Percentiles rank a stretch among this genome's conserved stretches.
These are phyloP conservation scores for Colletotrichum godetiae DNA, from an alignment of 2,329 filamentous ascomycete species.

Conservation along the genomic window DNA sequence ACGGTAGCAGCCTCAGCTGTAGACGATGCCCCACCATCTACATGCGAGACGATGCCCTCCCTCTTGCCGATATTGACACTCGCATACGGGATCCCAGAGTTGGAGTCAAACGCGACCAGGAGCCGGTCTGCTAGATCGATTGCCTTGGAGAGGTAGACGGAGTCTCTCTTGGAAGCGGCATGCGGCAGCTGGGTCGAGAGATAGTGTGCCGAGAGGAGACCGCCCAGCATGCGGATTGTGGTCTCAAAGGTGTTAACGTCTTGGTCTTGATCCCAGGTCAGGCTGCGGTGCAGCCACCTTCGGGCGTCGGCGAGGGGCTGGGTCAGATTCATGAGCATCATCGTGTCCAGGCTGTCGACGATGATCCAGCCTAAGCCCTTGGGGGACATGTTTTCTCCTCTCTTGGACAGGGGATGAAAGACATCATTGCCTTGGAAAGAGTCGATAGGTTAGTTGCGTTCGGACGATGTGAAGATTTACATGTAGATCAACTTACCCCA, in stretches of 20 bases:
- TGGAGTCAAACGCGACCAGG: conserved; percentile 86
- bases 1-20: conserved; percentile 92
- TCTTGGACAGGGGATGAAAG: conserved; percentile 73
- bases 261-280: conserved; percentile 77
- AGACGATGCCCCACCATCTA: conserved; percentile 87
- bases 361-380: conserved; percentile 84
- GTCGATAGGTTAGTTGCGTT: neutral
- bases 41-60: conserved; percentile 82
- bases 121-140: conserved; percentile 90
- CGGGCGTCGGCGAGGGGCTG: conserved; percentile 74
- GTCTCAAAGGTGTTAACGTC: conserved; percentile 83
- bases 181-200: conserved; percentile 74
- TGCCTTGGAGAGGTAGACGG: conserved; percentile 93
- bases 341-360: conserved; percentile 79
- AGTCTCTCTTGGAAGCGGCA: conserved; percentile 70
- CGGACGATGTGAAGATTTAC: neutral
- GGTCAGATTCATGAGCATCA: conserved; percentile 84
- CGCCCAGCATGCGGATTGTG: conserved; percentile 82
- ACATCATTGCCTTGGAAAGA: conserved; percentile 66
- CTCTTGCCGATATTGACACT: conserved; percentile 87
- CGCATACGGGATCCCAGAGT: conserved; percentile 87
- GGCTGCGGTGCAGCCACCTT: conserved; percentile 75
- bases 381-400: conserved; percentile 72
- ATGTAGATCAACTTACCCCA: conserved; percentile 77
- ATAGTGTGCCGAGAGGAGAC: conserved; percentile 78